These are phyloP conservation scores for Eragrostis tef DNA, from an alignment of 202 grass and related monocot genomes.

Conservation along the genomic window DNA sequence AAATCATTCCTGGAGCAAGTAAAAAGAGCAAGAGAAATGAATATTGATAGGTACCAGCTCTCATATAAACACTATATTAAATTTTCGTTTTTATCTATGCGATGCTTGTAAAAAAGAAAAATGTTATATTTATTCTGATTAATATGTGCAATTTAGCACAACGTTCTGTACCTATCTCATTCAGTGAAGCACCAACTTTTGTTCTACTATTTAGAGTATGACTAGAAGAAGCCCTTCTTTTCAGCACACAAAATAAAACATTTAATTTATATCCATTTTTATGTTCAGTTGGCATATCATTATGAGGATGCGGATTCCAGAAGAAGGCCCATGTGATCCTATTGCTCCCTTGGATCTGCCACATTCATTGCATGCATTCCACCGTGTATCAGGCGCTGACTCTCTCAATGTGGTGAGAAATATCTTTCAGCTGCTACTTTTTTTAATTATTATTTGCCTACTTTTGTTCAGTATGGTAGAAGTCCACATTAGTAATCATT, in stretches of 20 bases:
- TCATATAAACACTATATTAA: not conserved
- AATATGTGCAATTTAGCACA: not conserved
- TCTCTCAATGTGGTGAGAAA: conserved; percentile 74
- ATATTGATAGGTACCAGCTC: conserved; percentile 72
- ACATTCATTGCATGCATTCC: conserved; percentile 89
- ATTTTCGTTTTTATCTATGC: not conserved
- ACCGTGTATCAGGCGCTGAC: conserved; percentile 70
- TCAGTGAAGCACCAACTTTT: not conserved
- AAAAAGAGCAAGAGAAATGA: conserved; percentile 70
- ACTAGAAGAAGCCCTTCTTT: conserved; percentile 13
- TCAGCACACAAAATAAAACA: not conserved
- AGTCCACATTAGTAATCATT: not conserved
- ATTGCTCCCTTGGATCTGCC: conserved; percentile 90
- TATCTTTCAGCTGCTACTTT: conserved; percentile 31
- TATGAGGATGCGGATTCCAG: conserved; percentile 78
- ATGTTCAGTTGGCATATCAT: conserved; percentile 96
- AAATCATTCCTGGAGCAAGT: conserved; percentile 71
- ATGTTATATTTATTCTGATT: not conserved
- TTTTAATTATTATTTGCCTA: conserved; percentile 17
- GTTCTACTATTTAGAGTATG: not conserved
- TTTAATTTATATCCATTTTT: conserved; percentile 35
- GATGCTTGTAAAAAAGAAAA: not conserved
- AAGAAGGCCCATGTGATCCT: conserved; percentile 77
- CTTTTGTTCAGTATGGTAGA: conserved; percentile 16
- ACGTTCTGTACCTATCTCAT: conserved; percentile 15